phyloP scores from a whole-genome alignment of 768 basidiomycete genomes.

The Pleurotus giganteus region DNA sequence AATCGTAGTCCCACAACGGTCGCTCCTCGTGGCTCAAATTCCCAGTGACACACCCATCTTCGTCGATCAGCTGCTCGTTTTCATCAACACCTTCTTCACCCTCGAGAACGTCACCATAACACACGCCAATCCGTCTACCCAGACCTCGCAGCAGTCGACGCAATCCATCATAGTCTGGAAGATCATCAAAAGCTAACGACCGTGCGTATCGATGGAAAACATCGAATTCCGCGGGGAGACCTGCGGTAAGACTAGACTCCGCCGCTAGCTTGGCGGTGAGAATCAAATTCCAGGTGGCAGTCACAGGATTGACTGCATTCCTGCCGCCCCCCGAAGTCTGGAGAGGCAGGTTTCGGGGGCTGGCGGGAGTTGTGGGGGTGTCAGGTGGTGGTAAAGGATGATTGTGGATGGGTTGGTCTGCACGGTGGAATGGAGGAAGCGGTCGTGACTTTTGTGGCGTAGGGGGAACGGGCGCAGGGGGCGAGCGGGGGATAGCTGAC shows the following conservation, averaged over 20 bases:
- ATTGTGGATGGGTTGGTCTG: conserved; percentile 20
- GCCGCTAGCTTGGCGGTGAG: conserved; percentile 68
- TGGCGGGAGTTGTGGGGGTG: conserved; percentile 25
- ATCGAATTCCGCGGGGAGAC: conserved; percentile 79
- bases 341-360: background rate
- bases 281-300: conserved; percentile 76
- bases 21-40: background rate
- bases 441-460: conserved; percentile 8
- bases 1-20: conserved; percentile 28
- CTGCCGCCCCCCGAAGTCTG: background rate
- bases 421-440: conserved; percentile 17
- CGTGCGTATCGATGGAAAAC: conserved; percentile 72
- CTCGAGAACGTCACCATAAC: conserved; percentile 44
- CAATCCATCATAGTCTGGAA: conserved; percentile 85
- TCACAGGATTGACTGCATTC: conserved; percentile 44
- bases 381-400: conserved; percentile 8
- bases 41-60: background rate
- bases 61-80: conserved; percentile 11
- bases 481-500: conserved; percentile 8
- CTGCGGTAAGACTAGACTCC: conserved; percentile 66
- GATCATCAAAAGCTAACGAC: conserved; percentile 81
- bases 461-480: conserved; percentile 14
- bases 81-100: conserved; percentile 12
- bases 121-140: conserved; percentile 50
- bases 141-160: conserved; percentile 67